phyloP scores from a whole-genome alignment of 2,329 filamentous ascomycete genomes.

The Exophiala sideris region DNA sequence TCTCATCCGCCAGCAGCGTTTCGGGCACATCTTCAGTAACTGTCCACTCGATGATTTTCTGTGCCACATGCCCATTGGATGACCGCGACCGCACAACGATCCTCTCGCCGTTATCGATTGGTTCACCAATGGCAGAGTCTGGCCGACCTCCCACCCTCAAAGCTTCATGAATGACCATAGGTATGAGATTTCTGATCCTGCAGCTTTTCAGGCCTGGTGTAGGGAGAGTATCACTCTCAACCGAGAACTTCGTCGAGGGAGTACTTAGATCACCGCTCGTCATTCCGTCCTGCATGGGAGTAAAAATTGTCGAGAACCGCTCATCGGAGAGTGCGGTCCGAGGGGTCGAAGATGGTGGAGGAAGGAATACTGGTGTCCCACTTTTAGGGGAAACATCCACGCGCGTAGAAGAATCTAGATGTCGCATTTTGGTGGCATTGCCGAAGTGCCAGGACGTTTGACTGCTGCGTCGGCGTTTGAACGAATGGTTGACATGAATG shows the following conservation, averaged over 20 bases:
- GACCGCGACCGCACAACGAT: conserved; percentile 45
- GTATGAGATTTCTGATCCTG: conserved; percentile 45
- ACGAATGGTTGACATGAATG: conserved; percentile 39
- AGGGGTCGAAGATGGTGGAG: conserved; percentile 17
- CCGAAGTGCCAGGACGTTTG: conserved; percentile 36
- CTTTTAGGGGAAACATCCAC: conserved; percentile 35
- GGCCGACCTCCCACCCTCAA: conserved; percentile 47
- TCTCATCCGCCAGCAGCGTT: conserved; percentile 54
- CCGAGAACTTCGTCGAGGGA: conserved; percentile 13
- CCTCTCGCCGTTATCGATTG: conserved; percentile 43
- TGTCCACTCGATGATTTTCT: conserved; percentile 47
- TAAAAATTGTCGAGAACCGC: conserved; percentile 13
- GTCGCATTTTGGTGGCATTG: conserved; percentile 38
- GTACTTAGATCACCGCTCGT: conserved; percentile 17
- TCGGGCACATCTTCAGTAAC: conserved; percentile 48
- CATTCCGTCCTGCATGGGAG: conserved; percentile 12
- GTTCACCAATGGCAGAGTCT: conserved; percentile 44
- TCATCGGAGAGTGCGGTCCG: conserved; percentile 10
- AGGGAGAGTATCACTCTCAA: conserved; percentile 27
- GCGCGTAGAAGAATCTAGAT: conserved; percentile 36
- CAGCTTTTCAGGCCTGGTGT: conserved; percentile 41
- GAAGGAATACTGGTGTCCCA: not conserved
- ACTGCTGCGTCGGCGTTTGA: conserved; percentile 45
- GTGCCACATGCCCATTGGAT: conserved; percentile 43
- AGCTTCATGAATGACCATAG: conserved; percentile 47